These are phyloP conservation scores for Globisporangium orthogonon DNA, from an alignment of 352 stramenopile species.

Conservation along the genomic window DNA sequence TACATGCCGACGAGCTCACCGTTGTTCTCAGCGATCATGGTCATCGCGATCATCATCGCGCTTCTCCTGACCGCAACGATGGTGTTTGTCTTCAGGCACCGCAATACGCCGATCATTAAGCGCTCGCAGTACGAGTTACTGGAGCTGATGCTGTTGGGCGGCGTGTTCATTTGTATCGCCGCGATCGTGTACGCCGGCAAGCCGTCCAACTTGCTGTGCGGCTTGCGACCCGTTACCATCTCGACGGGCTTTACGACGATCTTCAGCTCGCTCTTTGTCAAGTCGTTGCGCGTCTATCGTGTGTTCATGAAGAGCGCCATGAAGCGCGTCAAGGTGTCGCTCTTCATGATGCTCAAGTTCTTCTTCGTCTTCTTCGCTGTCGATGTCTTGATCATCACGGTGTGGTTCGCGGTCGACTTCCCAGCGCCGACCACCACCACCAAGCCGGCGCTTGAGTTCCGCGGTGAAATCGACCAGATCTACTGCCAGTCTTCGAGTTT, in stretches of 20 bases:
- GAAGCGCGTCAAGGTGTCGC: constrained; percentile 22
- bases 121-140: constrained; percentile 31
- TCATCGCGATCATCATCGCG: constrained; percentile 13
- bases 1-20: constrained; percentile 23
- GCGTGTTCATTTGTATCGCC: constrained; percentile 20
- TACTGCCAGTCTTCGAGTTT: constrained; percentile 13
- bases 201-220: constrained; percentile 16
- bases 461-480: constrained; percentile 8
- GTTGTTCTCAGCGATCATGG: constrained; percentile 8
- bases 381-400: constrained; percentile 20
- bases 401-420: constrained; percentile 23
- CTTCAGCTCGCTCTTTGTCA: constrained; percentile 27
- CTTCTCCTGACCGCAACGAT: constrained; percentile 8
- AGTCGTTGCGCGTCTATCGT: constrained; percentile 32
- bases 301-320: constrained; percentile 22
- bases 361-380: constrained; percentile 17
- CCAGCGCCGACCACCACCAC: constrained; percentile 8
- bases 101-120: constrained; percentile 26
- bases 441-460: constrained; percentile 5
- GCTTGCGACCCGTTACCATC: constrained; percentile 14
- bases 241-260: constrained; percentile 25
- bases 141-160: constrained; percentile 21
- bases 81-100: constrained; percentile 21
- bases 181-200: constrained; percentile 17
- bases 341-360: constrained; percentile 24